Evolutionary conservation across 306 rosid species (phyloP).

Genomic region (Ormosia semicastrata): DNA sequence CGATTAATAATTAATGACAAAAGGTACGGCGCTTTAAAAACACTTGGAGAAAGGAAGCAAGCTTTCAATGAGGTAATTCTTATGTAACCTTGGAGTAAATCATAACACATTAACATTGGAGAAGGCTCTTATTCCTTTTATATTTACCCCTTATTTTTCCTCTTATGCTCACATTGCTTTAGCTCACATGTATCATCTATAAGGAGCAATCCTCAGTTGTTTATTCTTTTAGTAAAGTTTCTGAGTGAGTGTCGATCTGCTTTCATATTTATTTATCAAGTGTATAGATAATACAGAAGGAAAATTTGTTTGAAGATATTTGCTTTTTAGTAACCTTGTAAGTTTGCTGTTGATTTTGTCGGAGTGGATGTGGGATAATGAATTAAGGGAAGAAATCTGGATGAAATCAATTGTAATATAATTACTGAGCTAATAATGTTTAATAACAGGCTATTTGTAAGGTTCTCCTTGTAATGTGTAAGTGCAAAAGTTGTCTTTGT

Average conservation of each 20-base stretch:
- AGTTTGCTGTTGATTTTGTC: not conserved
- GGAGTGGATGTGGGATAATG: not conserved
- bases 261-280: not conserved
- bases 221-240: not conserved
- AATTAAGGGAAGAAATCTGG: not conserved
- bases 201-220: not conserved
- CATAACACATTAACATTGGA: not conserved
- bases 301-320: slow-evolving; percentile 2
- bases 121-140: not conserved
- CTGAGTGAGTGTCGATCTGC: not conserved
- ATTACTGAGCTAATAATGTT: not conserved
- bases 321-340: not conserved
- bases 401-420: slow-evolving; percentile 4
- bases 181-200: not conserved
- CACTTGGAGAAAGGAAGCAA: slow-evolving; percentile 96
- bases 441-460: not conserved
- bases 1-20: slow-evolving; percentile 85
- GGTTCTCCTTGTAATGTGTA: not conserved
- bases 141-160: not conserved
- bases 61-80: slow-evolving; percentile 84
- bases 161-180: not conserved
- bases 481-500: not conserved
- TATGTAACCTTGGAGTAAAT: slow-evolving; percentile 10
- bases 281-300: not conserved
- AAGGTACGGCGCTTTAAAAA: slow-evolving; percentile 81